Conservation (phyloP, 352 stramenopile genomes). For the Phytophthora fragariaefolia region DNA sequence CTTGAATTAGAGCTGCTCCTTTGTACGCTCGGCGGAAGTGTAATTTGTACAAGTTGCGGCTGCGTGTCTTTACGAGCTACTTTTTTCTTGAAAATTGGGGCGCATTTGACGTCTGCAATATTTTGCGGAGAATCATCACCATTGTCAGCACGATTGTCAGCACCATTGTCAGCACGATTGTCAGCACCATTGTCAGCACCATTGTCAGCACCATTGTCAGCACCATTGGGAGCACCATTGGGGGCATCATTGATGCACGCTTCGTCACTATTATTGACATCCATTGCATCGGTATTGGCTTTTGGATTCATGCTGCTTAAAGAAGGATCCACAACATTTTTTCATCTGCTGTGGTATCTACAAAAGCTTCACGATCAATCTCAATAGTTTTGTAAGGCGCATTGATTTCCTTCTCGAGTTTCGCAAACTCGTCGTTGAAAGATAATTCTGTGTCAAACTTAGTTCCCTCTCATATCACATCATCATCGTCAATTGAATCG, state of each 20-base stretch:
- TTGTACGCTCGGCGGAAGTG: background rate
- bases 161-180: background rate
- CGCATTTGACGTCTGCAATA: background rate
- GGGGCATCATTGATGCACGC: background rate
- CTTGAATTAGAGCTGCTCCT: background rate
- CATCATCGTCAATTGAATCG: background rate
- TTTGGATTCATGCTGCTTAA: background rate
- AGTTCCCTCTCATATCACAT: background rate
- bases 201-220: constrained; percentile 2
- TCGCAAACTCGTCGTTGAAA: background rate
- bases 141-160: background rate
- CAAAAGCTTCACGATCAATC: background rate
- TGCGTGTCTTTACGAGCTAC: constrained; percentile 1
- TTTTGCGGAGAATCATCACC: background rate
- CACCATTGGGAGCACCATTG: constrained; percentile 1
- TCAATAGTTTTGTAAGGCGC: background rate
- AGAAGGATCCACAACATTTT: no score
- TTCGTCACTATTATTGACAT: background rate
- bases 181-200: background rate
- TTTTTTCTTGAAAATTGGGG: background rate
- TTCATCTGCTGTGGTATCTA: background rate
- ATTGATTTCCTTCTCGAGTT: constrained; percentile 1
- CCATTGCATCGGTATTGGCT: background rate
- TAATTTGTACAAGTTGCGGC: background rate
- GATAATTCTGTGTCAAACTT: background rate